phyloP scores from a whole-genome alignment of 2,329 filamentous ascomycete genomes.

The Aspergillus sp. region DNA sequence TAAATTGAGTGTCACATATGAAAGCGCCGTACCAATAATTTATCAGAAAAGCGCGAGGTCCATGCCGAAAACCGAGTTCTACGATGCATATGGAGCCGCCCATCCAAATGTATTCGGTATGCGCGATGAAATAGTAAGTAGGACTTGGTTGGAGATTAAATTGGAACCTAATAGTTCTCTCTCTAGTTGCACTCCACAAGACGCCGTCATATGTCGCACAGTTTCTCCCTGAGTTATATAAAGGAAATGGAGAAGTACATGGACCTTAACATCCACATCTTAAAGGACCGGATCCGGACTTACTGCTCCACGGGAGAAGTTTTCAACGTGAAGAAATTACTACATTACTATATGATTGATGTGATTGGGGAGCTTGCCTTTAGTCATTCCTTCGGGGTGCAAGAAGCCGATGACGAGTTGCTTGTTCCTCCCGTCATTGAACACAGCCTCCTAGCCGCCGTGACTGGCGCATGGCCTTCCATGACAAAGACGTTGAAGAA shows the following conservation, averaged over 20 bases:
- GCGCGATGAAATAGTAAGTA: neutral
- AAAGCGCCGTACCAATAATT: neutral
- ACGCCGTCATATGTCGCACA: constrained; percentile 20
- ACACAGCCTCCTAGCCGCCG: constrained; percentile 33
- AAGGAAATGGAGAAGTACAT: constrained; percentile 38
- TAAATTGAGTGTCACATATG: neutral
- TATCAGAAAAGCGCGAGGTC: neutral
- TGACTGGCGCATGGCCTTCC: constrained; percentile 27
- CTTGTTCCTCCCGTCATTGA: constrained; percentile 34
- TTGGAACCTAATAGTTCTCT: neutral
- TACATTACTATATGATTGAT: constrained; percentile 24
- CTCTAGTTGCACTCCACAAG: neutral
- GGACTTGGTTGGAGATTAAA: too few species aligned
- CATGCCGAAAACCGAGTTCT: neutral
- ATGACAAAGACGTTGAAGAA: constrained; percentile 27
- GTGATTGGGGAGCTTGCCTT: constrained; percentile 24
- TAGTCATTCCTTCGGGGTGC: constrained; percentile 32
- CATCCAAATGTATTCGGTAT: neutral
- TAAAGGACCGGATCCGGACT: constrained; percentile 22
- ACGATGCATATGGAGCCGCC: neutral
- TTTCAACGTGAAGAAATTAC: constrained; percentile 33
- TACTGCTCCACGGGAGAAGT: constrained; percentile 9
- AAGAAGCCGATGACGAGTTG: constrained; percentile 26
- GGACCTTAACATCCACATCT: constrained; percentile 30
- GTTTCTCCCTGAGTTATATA: constrained; percentile 33